These are phyloP conservation scores for Pelargonium australe DNA, from an alignment of 441 rosid genomes.

Conservation along the genomic window DNA sequence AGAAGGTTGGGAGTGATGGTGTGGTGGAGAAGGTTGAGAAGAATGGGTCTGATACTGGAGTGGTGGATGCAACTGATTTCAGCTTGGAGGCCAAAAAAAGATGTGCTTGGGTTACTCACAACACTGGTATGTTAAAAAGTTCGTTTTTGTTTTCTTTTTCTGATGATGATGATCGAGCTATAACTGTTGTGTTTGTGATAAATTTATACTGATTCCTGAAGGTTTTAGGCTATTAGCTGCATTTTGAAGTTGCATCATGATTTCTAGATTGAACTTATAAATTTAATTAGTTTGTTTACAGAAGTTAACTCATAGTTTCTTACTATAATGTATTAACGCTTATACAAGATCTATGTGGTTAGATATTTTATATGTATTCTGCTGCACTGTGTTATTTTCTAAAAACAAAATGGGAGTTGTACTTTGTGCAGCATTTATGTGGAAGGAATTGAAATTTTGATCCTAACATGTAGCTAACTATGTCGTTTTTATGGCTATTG, in stretches of 20 bases:
- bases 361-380: too few relatives aligned
- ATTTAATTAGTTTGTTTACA: neutral
- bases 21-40: neutral
- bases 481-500: too few relatives aligned
- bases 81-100: slow-evolving; percentile 38
- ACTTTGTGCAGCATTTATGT: too few relatives aligned
- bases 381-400: too few relatives aligned
- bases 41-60: slow-evolving; percentile 8
- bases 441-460: too few relatives aligned
- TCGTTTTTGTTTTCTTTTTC: neutral
- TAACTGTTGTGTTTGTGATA: slow-evolving; percentile 8
- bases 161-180: slow-evolving; percentile 11
- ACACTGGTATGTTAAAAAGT: slow-evolving; percentile 32
- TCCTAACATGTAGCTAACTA: too few relatives aligned
- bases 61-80: slow-evolving; percentile 23
- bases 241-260: neutral
- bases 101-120: slow-evolving; percentile 53
- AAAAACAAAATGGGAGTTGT: too few relatives aligned
- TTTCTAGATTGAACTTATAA: neutral
- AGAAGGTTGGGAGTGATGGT: slow-evolving; percentile 19
- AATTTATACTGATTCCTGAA: slow-evolving; percentile 15
- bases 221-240: neutral
- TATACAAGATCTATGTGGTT: too few relatives aligned
- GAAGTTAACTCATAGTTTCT: too few relatives aligned
- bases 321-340: too few relatives aligned